Evolutionary conservation across 768 basidiomycete species (phyloP).

Genomic region (Gyrodon lividus): DNA sequence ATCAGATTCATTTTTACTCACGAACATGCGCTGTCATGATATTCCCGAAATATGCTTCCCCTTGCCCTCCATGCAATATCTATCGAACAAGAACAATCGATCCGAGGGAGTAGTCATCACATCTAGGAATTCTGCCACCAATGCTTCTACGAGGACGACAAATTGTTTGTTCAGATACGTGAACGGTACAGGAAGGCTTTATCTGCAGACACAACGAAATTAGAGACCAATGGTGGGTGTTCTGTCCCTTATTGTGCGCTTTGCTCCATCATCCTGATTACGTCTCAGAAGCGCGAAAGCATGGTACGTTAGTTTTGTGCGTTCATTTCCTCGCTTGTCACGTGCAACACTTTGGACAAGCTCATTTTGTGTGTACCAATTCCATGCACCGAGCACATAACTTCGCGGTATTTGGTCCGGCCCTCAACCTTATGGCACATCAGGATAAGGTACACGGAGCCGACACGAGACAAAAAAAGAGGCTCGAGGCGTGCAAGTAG

Average conservation of each 20-base stretch:
- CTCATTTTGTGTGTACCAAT: slow-evolving; percentile 78
- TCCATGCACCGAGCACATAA: slow-evolving; percentile 76
- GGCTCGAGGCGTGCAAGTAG: slow-evolving; percentile 61
- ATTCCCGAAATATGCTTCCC: slow-evolving; percentile 71
- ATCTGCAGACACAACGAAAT: slow-evolving; percentile 83
- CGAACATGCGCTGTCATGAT: slow-evolving; percentile 89
- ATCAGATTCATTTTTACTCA: slow-evolving; percentile 88
- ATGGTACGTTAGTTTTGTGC: slow-evolving; percentile 49
- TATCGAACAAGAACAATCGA: slow-evolving; percentile 47
- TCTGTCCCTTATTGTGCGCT: background rate
- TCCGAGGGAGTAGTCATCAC: slow-evolving; percentile 74
- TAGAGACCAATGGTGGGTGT: slow-evolving; percentile 80
- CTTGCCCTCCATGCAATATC: slow-evolving; percentile 65
- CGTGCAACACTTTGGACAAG: slow-evolving; percentile 61
- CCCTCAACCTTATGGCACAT: slow-evolving; percentile 89
- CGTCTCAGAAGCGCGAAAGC: slow-evolving; percentile 77
- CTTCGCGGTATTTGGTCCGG: slow-evolving; percentile 90
- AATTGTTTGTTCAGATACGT: slow-evolving; percentile 91
- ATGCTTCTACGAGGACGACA: slow-evolving; percentile 91
- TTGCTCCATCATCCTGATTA: slow-evolving; percentile 25
- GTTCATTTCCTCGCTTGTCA: slow-evolving; percentile 2
- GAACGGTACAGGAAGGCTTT: slow-evolving; percentile 94
- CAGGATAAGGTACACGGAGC: slow-evolving; percentile 81
- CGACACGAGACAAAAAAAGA: slow-evolving; percentile 69
- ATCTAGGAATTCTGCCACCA: slow-evolving; percentile 89